Evolutionary conservation across 495 filamentous ascomycete genomes (phyloP).

Genomic region (Coniosporium apollinis): DNA sequence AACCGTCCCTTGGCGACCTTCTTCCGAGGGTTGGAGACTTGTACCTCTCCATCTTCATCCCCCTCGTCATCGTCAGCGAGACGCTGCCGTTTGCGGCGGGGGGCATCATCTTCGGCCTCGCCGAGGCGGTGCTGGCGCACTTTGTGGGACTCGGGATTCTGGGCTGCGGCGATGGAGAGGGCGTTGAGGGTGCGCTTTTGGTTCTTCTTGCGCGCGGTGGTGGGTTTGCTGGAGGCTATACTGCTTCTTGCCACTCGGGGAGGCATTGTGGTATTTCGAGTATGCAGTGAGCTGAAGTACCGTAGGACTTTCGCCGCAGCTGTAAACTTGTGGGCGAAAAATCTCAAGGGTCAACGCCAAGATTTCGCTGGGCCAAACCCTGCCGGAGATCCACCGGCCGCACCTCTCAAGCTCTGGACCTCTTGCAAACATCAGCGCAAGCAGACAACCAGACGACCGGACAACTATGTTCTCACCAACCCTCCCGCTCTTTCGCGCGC

Average conservation of each 20-base stretch:
- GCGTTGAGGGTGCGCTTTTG: constrained; percentile 56
- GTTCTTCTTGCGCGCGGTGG: constrained; percentile 13
- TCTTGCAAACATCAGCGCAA: not conserved
- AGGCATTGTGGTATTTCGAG: no score
- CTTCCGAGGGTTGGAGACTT: constrained; percentile 8
- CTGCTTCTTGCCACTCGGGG: constrained; percentile 16
- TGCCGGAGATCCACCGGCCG: not conserved
- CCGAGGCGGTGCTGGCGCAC: constrained; percentile 42
- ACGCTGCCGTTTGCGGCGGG: constrained; percentile 29
- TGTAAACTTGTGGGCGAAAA: constrained; percentile 6
- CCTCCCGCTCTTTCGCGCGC: constrained; percentile 42
- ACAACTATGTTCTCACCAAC: constrained; percentile 55
- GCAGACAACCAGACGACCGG: not conserved
- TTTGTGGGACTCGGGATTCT: constrained; percentile 33
- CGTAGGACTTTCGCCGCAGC: constrained; percentile 2
- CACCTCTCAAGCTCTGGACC: not conserved
- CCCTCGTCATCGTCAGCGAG: constrained; percentile 28
- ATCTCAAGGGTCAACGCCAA: not conserved
- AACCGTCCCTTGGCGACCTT: constrained; percentile 27
- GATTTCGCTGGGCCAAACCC: constrained; percentile 4
- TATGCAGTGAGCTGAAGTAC: not conserved
- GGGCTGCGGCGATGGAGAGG: constrained; percentile 60
- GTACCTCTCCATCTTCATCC: constrained; percentile 34
- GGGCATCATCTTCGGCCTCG: constrained; percentile 31
- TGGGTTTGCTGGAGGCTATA: constrained; percentile 7